A percentile compares a stretch with the other conserved stretches of the same genome.
Conservation (phyloP, 345 rosid genomes). For the Anastatica hierochuntica region DNA sequence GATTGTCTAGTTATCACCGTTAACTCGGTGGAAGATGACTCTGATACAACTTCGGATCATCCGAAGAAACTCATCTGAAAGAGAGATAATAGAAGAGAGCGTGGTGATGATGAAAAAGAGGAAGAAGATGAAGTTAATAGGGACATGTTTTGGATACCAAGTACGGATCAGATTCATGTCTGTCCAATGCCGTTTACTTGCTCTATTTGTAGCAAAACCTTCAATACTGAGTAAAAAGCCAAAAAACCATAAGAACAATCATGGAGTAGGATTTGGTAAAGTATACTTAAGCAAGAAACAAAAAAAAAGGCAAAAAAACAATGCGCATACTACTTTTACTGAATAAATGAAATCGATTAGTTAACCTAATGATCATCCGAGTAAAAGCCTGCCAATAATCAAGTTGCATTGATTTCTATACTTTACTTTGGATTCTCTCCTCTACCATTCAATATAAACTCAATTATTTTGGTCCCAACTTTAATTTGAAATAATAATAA, state of each 20-base stretch:
- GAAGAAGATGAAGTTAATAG: constrained; percentile 12
- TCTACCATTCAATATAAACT: neutral
- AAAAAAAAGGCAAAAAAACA: no score
- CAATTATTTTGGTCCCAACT: neutral
- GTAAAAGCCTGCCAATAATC: no score
- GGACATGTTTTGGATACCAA: no score
- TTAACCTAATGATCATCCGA: no score
- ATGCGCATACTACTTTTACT: constrained; percentile 22
- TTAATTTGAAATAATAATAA: no score
- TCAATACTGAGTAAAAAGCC: constrained; percentile 47
- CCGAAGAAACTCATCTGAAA: constrained; percentile 14
- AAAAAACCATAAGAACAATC: constrained; percentile 23
- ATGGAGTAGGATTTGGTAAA: constrained; percentile 27
- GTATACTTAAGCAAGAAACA: constrained; percentile 16
- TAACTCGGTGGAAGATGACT: constrained; percentile 17
- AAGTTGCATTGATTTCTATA: neutral
- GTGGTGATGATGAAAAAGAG: constrained; percentile 17
- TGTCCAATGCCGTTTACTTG: constrained; percentile 98
- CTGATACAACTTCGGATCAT: constrained; percentile 19
- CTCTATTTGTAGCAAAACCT: constrained; percentile 93
- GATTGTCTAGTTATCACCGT: constrained; percentile 22
- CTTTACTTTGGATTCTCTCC: constrained; percentile 19
- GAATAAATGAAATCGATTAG: no score
- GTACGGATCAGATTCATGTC: constrained; percentile 83
- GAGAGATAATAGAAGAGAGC: constrained; percentile 16